phyloP scores from a whole-genome alignment of 23 red algal species.

The Porphyridium purpureum region DNA sequence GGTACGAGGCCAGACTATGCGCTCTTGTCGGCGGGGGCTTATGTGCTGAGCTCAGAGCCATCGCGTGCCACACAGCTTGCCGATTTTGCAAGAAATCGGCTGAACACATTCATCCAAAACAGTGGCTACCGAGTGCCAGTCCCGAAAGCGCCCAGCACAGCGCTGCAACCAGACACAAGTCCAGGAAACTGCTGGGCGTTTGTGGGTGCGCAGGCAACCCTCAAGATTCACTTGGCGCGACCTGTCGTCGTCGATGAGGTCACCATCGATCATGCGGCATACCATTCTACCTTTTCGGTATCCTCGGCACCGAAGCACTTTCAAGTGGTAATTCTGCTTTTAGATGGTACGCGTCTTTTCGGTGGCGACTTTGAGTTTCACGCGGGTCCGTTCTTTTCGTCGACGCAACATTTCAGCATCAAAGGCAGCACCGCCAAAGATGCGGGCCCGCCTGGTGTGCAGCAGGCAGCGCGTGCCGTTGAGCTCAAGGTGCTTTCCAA shows the following conservation, averaged over 20 bases:
- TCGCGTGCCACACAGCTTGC: too few relatives aligned
- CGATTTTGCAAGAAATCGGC: too few relatives aligned
- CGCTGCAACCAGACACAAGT: constrained; percentile 16
- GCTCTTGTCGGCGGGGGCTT: constrained; percentile 29
- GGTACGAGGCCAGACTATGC: constrained; percentile 43
- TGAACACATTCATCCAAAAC: too few relatives aligned
- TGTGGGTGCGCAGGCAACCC: constrained; percentile 10
- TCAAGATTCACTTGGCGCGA: constrained; percentile 35
- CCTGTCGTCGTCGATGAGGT: constrained; percentile 14
- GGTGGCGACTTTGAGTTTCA: constrained; percentile 41
- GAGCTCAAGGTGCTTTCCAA: constrained; percentile 9
- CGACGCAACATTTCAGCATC: neutral
- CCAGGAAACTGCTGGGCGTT: constrained; percentile 64
- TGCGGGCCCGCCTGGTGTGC: too few relatives aligned
- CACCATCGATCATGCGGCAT: constrained; percentile 50
- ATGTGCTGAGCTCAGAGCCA: constrained; percentile 12
- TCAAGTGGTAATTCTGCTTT: neutral
- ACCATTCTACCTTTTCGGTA: constrained; percentile 14
- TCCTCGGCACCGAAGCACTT: constrained; percentile 20
- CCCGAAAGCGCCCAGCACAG: too few relatives aligned
- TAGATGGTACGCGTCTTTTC: neutral
- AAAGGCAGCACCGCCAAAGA: too few relatives aligned
- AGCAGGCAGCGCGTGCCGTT: neutral
- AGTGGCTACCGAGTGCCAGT: too few relatives aligned
- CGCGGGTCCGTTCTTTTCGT: neutral